Evolutionary conservation across 805 yeast genomes (phyloP).

Genomic region (Ogataea polymorpha): DNA sequence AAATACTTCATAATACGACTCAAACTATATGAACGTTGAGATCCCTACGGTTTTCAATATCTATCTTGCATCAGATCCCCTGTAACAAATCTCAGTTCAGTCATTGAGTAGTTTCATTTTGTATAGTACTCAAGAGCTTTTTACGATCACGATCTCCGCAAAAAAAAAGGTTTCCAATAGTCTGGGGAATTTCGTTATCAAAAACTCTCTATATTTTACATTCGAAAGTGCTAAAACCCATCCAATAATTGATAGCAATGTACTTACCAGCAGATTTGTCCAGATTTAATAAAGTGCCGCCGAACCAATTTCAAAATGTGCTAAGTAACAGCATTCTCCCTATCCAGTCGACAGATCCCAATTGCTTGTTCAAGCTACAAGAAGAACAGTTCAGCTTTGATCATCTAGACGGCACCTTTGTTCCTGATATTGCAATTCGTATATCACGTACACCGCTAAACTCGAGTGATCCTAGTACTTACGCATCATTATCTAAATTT

Average conservation of each 20-base stretch:
- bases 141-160: background rate
- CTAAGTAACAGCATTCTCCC: conserved; percentile 32
- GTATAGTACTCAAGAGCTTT: background rate
- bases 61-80: too few species aligned
- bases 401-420: conserved; percentile 31
- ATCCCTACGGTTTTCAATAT: too few species aligned
- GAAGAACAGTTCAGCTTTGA: conserved; percentile 33
- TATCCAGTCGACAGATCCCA: conserved; percentile 35
- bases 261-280: conserved; percentile 33
- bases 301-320: conserved; percentile 27
- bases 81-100: too few species aligned
- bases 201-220: background rate
- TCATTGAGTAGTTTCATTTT: too few species aligned
- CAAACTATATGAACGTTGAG: too few species aligned
- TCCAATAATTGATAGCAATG: conserved; percentile 18
- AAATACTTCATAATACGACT: too few species aligned
- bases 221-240: background rate
- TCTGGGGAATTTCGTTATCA: background rate
- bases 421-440: conserved; percentile 31
- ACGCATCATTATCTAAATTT: conserved; percentile 50
- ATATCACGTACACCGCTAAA: conserved; percentile 37
- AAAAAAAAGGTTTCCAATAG: background rate
- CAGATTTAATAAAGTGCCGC: conserved; percentile 24
- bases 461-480: conserved; percentile 45
- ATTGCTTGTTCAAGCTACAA: conserved; percentile 27